Conservation (phyloP, 768 basidiomycete genomes). For the Lactarius akahatsu region DNA sequence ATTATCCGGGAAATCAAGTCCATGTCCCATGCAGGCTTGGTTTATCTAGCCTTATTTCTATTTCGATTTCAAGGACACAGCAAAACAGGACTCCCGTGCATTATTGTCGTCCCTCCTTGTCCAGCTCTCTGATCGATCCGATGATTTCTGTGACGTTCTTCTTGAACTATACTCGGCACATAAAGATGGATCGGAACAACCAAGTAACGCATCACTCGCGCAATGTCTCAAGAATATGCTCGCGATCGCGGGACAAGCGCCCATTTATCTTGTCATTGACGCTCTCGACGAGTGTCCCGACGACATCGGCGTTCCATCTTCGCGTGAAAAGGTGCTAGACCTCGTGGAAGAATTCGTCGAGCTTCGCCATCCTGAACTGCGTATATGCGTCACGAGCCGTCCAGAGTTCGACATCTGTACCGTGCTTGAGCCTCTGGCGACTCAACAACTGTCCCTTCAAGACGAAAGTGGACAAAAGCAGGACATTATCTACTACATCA, state of each 20-base stretch:
- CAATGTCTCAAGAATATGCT: constrained; percentile 11
- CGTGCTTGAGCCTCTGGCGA: neutral
- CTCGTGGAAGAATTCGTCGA: neutral
- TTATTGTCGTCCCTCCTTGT: constrained; percentile 2
- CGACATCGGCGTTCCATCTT: neutral
- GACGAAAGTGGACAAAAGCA: neutral
- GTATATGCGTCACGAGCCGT: neutral
- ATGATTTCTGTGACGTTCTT: neutral
- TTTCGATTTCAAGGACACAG: neutral
- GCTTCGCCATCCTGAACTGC: neutral
- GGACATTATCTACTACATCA: neutral
- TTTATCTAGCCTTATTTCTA: neutral
- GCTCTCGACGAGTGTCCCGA: constrained; percentile 3
- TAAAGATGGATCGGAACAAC: neutral
- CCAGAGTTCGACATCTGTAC: neutral
- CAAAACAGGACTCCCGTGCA: neutral
- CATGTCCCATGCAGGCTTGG: neutral
- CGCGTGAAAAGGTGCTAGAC: neutral
- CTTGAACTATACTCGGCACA: neutral
- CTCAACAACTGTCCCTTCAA: neutral
- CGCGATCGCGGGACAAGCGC: neutral
- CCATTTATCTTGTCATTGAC: neutral
- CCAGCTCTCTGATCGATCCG: constrained; percentile 10
- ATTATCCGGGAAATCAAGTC: neutral
- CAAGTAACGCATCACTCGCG: neutral